Evolutionary conservation across 2,329 filamentous ascomycete genomes (phyloP), one percentile per base, ranked within the genome.

Genomic region (Fusarium bactridioides): DNA sequence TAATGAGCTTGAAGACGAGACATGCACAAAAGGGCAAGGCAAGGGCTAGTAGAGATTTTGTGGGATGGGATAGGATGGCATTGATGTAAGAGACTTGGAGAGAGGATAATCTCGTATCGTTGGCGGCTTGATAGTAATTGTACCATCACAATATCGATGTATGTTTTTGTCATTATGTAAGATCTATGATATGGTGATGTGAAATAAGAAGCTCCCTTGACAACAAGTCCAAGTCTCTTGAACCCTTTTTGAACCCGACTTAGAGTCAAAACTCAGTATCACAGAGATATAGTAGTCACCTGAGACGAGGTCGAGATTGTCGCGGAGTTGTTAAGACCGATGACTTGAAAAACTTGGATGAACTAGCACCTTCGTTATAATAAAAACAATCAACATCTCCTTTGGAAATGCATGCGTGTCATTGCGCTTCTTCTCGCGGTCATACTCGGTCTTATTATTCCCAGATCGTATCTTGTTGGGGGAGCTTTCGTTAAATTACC

Each of bases 81-180:
- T 45, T 48, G 50, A 65, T 38, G 27, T 59, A n/a, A 54, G 57
- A 61, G 47, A 31, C 41, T 40, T 50, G 56, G 48, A 61, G 62
- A 48, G 43, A 56, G 38, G 33, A 40, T 41, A 43, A 43, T 55
- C 61, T 43, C 54, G 40, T 64, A 40, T 61, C 48, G 63, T 64
- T 38, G 56, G 35, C 35, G 29, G 41, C 29, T 35, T 58, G 58
- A 41, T 61, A 71, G 58, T 71, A 73, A 73, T 68, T 73, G 54
- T 61, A 71, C 41, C 35, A 71, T 58, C 59, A 64, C 48, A 58
- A 50, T 29, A 64, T 56, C 59, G 33, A 61, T 62, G 47, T 37
- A 64, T 61, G n/a, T 55, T 29, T 33, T 43, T 55, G 35, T 25
- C 25, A 8, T 11, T 33, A 11, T 31, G 10, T 29, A 31, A 11